A percentile compares a stretch with the other conserved stretches of the same genome.
phyloP scores from a whole-genome alignment of 2,329 filamentous ascomycete species.

The Emmonsia crescens region DNA sequence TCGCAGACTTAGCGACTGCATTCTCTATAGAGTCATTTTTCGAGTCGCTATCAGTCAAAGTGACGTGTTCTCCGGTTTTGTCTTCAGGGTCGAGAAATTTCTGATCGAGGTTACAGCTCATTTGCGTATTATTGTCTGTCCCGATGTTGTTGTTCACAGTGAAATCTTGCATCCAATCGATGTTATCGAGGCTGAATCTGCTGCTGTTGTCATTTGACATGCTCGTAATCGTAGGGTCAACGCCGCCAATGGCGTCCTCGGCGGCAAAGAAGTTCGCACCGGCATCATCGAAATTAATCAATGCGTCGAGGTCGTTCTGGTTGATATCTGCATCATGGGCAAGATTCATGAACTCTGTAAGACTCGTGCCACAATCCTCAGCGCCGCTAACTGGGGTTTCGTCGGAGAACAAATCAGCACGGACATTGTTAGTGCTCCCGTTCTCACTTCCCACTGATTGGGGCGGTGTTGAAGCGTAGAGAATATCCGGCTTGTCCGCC shows the following conservation, averaged over 20 bases:
- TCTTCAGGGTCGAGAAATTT: not conserved
- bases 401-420: conserved; percentile 2
- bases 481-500: conserved; percentile 16
- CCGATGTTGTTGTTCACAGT: not conserved
- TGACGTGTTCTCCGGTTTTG: not conserved
- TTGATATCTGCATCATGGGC: conserved; percentile 36
- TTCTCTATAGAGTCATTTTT: not conserved
- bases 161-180: conserved; percentile 12
- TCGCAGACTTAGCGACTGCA: not conserved
- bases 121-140: not conserved
- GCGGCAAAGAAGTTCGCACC: conserved; percentile 26
- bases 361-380: conserved; percentile 22
- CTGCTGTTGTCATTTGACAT: conserved; percentile 13
- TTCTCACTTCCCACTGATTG: conserved; percentile 35
- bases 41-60: not conserved
- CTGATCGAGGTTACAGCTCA: not conserved
- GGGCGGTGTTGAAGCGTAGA: conserved; percentile 32
- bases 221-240: conserved; percentile 7
- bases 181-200: conserved; percentile 12
- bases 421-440: conserved; percentile 17
- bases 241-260: conserved; percentile 17
- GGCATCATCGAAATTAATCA: conserved; percentile 37
- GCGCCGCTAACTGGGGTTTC: not conserved
- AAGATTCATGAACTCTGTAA: conserved; percentile 33
- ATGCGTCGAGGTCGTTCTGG: conserved; percentile 36